Percentiles rank a stretch among this genome's conserved stretches.
These are phyloP conservation scores for Macrophomina pseudophaseolina DNA, from an alignment of 2,329 filamentous ascomycete species.

Conservation along the genomic window DNA sequence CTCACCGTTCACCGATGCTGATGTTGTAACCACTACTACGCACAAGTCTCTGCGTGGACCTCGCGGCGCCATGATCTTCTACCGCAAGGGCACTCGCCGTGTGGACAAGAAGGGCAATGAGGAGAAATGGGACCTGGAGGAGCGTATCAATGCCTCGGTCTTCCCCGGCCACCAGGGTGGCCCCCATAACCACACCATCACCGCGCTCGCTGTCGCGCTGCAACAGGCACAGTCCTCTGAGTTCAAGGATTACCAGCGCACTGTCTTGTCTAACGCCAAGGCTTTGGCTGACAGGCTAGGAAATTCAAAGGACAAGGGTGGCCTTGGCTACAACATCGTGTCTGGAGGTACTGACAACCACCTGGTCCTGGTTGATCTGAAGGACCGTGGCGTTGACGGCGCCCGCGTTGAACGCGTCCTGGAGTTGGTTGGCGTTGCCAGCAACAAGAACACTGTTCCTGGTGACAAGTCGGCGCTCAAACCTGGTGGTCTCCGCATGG, in stretches of 20 bases:
- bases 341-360: constrained; percentile 96
- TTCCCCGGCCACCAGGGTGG: constrained; percentile 99
- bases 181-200: constrained; percentile 99
- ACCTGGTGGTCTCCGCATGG: constrained; percentile 92
- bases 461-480: constrained; percentile 97
- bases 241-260: constrained; percentile 92
- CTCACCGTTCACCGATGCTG: constrained; percentile 88
- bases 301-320: constrained; percentile 72
- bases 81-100: constrained; percentile 92
- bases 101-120: constrained; percentile 90
- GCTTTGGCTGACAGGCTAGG: constrained; percentile 74
- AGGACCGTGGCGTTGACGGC: constrained; percentile 84
- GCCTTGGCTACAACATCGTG: constrained; percentile 90
- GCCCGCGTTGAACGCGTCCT: constrained; percentile 95
- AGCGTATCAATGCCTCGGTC: constrained; percentile 97
- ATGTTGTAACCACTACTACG: constrained; percentile 97
- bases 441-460: constrained; percentile 99
- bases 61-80: constrained; percentile 99
- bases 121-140: constrained; percentile 92
- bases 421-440: constrained; percentile 97
- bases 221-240: constrained; percentile 91
- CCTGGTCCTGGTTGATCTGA: constrained; percentile 94
- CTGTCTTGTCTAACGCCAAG: constrained; percentile 93
- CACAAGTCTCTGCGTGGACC: constrained; percentile 99
- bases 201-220: constrained; percentile 89